A percentile compares a stretch with the other conserved stretches of the same genome.
These are phyloP conservation scores for Arthrocladium fulminans DNA, from an alignment of 2,329 filamentous ascomycete species.

Conservation along the genomic window DNA sequence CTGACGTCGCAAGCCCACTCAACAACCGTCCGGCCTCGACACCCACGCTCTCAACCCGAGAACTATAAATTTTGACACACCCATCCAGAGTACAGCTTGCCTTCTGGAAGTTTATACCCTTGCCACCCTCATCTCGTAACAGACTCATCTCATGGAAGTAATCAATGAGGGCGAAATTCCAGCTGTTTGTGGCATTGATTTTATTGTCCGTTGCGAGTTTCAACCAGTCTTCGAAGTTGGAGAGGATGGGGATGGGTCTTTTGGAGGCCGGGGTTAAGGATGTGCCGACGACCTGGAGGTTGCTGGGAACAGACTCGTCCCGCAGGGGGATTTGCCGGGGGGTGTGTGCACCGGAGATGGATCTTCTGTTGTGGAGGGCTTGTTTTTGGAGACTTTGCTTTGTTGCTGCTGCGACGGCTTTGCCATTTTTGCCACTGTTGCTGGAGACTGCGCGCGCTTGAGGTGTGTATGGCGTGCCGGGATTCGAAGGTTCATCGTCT, in stretches of 20 bases:
- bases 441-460: too few species aligned
- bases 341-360: constrained; percentile 41
- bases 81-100: constrained; percentile 95
- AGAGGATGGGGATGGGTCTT: constrained; percentile 58
- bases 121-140: constrained; percentile 68
- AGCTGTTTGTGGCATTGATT: constrained; percentile 96
- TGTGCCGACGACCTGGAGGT: constrained; percentile 59
- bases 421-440: constrained; percentile 31
- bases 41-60: constrained; percentile 93
- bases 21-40: constrained; percentile 93
- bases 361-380: constrained; percentile 12
- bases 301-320: constrained; percentile 39
- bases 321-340: constrained; percentile 32
- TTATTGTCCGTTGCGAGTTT: constrained; percentile 99
- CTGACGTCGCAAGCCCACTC: constrained; percentile 75
- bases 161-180: constrained; percentile 99
- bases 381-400: constrained; percentile 29
- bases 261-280: constrained; percentile 65
- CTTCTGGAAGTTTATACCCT: constrained; percentile 97
- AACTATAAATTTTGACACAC: constrained; percentile 98
- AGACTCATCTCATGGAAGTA: constrained; percentile 99
- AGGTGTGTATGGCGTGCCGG: background rate
- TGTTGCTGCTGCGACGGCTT: constrained; percentile 28
- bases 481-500: background rate
- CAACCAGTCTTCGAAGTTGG: constrained; percentile 99